These are phyloP conservation scores for Plasmodium inui DNA, from an alignment of 169 alveolate species.

Conservation along the genomic window DNA sequence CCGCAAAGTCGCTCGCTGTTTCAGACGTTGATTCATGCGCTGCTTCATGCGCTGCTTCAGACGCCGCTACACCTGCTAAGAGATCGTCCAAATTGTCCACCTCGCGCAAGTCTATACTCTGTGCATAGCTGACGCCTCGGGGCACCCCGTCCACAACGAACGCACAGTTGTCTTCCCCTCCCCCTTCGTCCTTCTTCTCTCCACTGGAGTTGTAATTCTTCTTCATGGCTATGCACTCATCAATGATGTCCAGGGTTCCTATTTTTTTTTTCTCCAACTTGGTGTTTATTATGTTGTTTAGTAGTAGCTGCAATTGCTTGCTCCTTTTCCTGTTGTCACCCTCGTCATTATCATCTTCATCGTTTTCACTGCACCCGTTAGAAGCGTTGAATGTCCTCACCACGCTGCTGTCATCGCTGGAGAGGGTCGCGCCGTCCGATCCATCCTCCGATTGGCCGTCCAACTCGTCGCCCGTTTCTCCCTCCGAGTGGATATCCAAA, in stretches of 20 bases:
- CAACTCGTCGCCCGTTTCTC: background rate
- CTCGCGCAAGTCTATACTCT: background rate
- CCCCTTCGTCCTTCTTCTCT: background rate
- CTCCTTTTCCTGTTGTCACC: background rate
- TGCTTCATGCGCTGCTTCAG: background rate
- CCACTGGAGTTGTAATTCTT: background rate
- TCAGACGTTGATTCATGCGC: too few relatives aligned
- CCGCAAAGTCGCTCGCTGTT: background rate
- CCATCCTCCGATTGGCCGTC: background rate
- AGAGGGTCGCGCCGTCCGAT: background rate
- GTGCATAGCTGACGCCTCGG: background rate
- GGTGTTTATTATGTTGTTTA: slow-evolving; percentile 29
- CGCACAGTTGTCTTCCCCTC: background rate
- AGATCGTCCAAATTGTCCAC: background rate
- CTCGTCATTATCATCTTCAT: background rate
- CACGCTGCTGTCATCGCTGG: background rate
- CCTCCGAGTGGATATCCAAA: background rate
- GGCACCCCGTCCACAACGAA: background rate
- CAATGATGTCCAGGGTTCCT: slow-evolving; percentile 25
- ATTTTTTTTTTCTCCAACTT: slow-evolving; percentile 44
- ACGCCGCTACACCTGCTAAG: background rate
- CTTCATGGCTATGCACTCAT: slow-evolving; percentile 72
- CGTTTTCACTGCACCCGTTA: background rate
- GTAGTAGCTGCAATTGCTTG: background rate
- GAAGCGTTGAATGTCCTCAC: background rate